Base-by-base conservation (phyloP, 495 filamentous ascomycete genomes). In the Elaphomyces granulatus region DNA sequence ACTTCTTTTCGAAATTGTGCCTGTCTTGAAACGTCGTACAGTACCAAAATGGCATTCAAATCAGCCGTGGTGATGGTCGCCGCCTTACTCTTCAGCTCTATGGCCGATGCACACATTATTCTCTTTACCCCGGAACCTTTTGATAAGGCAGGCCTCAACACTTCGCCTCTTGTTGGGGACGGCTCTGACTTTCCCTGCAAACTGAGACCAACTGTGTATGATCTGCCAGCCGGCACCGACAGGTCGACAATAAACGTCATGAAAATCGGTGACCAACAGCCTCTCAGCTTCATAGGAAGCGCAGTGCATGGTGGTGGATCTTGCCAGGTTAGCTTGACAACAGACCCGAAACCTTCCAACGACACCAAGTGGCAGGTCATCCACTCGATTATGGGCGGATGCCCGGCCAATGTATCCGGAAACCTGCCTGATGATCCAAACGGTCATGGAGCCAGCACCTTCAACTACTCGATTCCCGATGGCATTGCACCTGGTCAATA, bases 291-390 rank as follows among this genome's bases (percentile, higher is more conserved):
- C 38, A 26, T 45, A 4, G 65, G 65, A 18, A 53, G 53, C 42
- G 87, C 87, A 3, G 74, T 75, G 8, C 87, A 95, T 53, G 87
- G 86, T 36, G 87, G 87, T 37, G 87, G 87, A 15, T 87, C 81
- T 14, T 94, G 87, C 62, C 87, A 95, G 56, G 60, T 95, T 46
- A 79, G 75, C 26, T 61, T 94, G 54, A 87, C 86, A 20, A 78
- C 77, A 41, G 85, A 92, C 45, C 66, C 63, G 39, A 47, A 67
- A 46, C 78, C 75, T 31, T 62, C 66, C 4, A 68, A 68, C 47
- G 38, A 50, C 32, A 56, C 60, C 2, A 38, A 53, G 14, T 95
- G 74, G 72, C 76, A 82, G 57, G 87, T 92, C 46, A 81, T 90
- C 55, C 74, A 88, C 53, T 85, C 80, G 3, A 77, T 86, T 40